Conservation (phyloP, 1,284 basidiomycete species). For the Malassezia furfur region DNA sequence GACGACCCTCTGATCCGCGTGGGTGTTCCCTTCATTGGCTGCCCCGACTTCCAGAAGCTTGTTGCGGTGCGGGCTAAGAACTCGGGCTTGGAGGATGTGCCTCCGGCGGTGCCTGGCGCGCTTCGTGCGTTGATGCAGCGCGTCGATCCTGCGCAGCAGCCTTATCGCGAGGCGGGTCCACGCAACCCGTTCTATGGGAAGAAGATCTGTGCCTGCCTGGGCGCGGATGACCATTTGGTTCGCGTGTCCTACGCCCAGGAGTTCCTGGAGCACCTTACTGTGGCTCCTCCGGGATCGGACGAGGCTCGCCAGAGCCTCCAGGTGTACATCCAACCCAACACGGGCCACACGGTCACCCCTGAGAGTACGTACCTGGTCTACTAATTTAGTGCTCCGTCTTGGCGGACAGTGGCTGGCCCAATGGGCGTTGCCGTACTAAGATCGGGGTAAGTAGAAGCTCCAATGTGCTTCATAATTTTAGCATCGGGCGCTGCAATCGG, state of each 20-base stretch:
- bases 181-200: constrained; percentile 40
- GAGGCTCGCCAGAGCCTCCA: constrained; percentile 13
- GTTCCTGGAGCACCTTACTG: constrained; percentile 29
- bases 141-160: constrained; percentile 32
- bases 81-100: constrained; percentile 30
- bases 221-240: constrained; percentile 39
- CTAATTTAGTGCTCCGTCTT: constrained; percentile 9
- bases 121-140: constrained; percentile 28
- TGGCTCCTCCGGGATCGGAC: constrained; percentile 20
- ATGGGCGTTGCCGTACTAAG: constrained; percentile 17
- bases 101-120: constrained; percentile 34
- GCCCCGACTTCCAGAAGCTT: constrained; percentile 58
- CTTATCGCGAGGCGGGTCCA: constrained; percentile 23
- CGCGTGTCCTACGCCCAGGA: constrained; percentile 36
- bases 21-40: constrained; percentile 65
- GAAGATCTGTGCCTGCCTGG: constrained; percentile 38
- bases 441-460: neutral
- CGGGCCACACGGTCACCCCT: constrained; percentile 20
- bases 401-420: constrained; percentile 13
- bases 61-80: constrained; percentile 30
- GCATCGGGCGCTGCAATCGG: too few relatives aligned
- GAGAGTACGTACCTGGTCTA: constrained; percentile 12
- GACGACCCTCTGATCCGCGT: constrained; percentile 60
- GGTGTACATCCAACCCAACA: constrained; percentile 18
- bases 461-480: neutral